phyloP scores from a whole-genome alignment of 2,329 filamentous ascomycete genomes.

The Ambrosiella xylebori region DNA sequence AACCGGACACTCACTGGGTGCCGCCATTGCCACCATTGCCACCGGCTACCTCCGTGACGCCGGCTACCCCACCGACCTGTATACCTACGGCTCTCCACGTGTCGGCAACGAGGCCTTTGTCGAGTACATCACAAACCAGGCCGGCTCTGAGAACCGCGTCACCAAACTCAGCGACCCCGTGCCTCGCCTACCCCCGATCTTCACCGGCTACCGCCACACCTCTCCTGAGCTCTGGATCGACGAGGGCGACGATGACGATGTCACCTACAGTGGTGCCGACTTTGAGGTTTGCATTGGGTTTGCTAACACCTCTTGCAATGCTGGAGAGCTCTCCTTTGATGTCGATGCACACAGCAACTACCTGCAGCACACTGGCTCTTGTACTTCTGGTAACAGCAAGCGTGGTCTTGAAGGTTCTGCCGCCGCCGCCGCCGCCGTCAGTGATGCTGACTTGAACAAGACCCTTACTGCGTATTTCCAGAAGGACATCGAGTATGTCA shows the following conservation, averaged over 20 bases:
- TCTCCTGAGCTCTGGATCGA: constrained; percentile 52
- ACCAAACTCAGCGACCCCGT: constrained; percentile 53
- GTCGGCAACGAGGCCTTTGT: constrained; percentile 41
- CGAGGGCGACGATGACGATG: constrained; percentile 19
- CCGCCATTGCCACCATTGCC: constrained; percentile 43
- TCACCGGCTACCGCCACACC: constrained; percentile 47
- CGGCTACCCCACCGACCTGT: constrained; percentile 31
- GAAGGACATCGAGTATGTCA: constrained; percentile 20
- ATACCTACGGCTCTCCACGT: constrained; percentile 51
- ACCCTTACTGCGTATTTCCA: constrained; percentile 22
- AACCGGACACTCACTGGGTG: constrained; percentile 56
- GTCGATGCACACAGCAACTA: constrained; percentile 31
- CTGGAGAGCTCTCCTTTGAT: constrained; percentile 28
- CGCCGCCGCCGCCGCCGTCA: constrained; percentile 13
- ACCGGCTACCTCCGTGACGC: constrained; percentile 35
- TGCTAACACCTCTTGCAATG: constrained; percentile 33
- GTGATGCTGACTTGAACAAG: constrained; percentile 23
- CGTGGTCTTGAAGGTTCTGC: constrained; percentile 4
- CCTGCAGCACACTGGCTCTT: constrained; percentile 27
- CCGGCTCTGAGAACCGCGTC: constrained; percentile 40
- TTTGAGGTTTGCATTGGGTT: constrained; percentile 32
- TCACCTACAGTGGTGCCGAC: constrained; percentile 23
- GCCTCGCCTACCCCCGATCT: constrained; percentile 45
- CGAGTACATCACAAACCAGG: constrained; percentile 34
- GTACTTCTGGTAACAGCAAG: constrained; percentile 15